phyloP scores from a whole-genome alignment of 2,329 filamentous ascomycete species.

The Ophiostoma sp. region DNA sequence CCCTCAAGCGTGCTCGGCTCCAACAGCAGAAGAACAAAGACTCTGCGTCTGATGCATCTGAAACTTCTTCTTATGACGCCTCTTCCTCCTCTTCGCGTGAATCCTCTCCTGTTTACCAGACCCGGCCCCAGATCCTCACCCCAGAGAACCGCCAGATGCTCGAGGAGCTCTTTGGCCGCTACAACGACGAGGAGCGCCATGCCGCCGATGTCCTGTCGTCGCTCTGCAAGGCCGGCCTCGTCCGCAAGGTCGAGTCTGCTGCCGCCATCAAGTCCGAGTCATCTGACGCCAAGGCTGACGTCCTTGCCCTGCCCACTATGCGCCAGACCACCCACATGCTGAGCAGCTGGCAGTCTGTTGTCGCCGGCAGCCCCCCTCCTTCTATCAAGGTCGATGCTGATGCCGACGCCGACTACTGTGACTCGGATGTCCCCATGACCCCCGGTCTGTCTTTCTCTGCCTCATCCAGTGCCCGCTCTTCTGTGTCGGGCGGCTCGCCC shows the following conservation, averaged over 20 bases:
- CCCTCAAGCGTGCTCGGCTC: background rate
- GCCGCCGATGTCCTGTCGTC: slow-evolving; percentile 24
- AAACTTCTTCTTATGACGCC: slow-evolving; percentile 1
- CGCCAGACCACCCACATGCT: slow-evolving; percentile 25
- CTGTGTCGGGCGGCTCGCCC: slow-evolving; percentile 19
- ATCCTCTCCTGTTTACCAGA: slow-evolving; percentile 5
- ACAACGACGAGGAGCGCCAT: slow-evolving; percentile 23
- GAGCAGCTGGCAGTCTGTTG: slow-evolving; percentile 21
- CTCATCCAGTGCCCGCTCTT: slow-evolving; percentile 20
- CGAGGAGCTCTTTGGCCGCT: slow-evolving; percentile 16
- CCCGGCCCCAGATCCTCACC: slow-evolving; percentile 12
- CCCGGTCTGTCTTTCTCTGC: slow-evolving; percentile 18
- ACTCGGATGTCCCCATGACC: slow-evolving; percentile 14
- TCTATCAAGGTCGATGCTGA: background rate
- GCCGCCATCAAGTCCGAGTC: no score
- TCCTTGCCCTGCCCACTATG: slow-evolving; percentile 25
- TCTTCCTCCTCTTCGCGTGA: slow-evolving; percentile 6
- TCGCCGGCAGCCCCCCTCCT: slow-evolving; percentile 12
- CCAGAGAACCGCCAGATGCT: slow-evolving; percentile 16
- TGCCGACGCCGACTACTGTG: background rate
- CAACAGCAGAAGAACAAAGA: background rate
- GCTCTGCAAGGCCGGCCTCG: slow-evolving; percentile 19
- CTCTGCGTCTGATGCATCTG: background rate
- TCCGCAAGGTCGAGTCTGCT: background rate
- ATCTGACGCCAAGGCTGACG: background rate